Percentiles rank a stretch among this genome's conserved stretches.
Evolutionary conservation across 371 early-diverging fungal genomes (phyloP).

Genomic region (Phascolomyces articulosus): DNA sequence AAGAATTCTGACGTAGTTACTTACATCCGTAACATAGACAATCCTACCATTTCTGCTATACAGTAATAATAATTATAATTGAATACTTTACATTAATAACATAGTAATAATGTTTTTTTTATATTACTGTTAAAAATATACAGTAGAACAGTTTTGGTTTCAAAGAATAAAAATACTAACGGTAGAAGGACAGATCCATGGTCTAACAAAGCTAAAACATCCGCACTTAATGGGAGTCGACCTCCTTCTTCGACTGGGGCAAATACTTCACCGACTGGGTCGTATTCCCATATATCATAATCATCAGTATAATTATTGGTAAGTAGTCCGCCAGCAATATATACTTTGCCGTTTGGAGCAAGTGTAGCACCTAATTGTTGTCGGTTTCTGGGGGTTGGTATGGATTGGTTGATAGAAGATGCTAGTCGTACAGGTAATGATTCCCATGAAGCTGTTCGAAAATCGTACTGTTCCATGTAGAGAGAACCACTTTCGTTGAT

Average conservation of each 20-base stretch:
- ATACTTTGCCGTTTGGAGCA: constrained; percentile 4
- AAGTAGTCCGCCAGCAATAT: background rate
- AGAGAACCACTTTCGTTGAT: background rate
- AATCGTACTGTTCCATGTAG: background rate
- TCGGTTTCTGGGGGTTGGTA: too few relatives aligned
- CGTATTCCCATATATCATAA: background rate
- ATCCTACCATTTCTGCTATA: background rate
- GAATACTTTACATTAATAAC: too few relatives aligned
- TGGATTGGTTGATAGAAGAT: too few relatives aligned
- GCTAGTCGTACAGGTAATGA: background rate
- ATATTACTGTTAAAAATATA: too few relatives aligned
- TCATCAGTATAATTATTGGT: background rate
- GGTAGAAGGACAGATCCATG: background rate
- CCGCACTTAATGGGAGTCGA: too few relatives aligned
- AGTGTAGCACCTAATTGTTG: background rate
- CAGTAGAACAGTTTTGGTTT: too few relatives aligned
- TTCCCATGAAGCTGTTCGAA: background rate
- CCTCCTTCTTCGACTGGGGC: too few relatives aligned
- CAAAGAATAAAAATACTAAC: background rate
- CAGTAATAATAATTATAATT: too few relatives aligned
- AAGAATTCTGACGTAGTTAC: background rate
- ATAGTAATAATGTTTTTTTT: too few relatives aligned
- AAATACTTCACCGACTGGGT: background rate
- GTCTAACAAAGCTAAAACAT: background rate
- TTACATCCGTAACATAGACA: background rate